Evolutionary conservation across 306 rosid genomes (phyloP), one percentile per base, ranked within the genome.

Genomic region (Glycine soja): DNA sequence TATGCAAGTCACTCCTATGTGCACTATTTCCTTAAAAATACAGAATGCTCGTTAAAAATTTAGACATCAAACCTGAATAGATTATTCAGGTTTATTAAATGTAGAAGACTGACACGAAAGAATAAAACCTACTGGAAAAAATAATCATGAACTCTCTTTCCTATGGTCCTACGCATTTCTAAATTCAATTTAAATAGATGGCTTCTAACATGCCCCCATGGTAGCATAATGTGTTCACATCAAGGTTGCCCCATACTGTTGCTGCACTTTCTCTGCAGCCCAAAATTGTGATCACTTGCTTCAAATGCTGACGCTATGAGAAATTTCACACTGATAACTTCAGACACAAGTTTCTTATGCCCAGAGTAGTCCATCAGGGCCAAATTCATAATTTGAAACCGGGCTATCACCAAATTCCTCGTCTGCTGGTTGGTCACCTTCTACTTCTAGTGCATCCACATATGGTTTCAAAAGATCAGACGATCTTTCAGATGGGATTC

Each of bases 401-500:
- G 97, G 96, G 78, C 87, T 84, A 71, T 91, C 93, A 14, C 93
- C 92, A 8, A 40, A 79, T 11, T 86, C 92, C 46, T 76, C 82
- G 63, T 84, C 90, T 12, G 74, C 43, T 32, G 82, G 76, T 86
- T 78, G 89, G 65, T 79, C 83, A 34, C 79, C 89, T 81, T 87
- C 30, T 24, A 24, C 30, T 24, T 24, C 91, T 10, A 2, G 36
- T 43, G 85, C 65, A 83, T 93, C 97, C 57, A 80, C 81, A 4
- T 89, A 95, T 2, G 99, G 97, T n/a, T 91, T 87, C 81, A 34
- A 80, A 53, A 95, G 90, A 87, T 91, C 96, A 0, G 93, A 84
- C 62, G 98, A 93, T 87, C 99, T 90, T 86, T 92, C 98, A 1
- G 88, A 85, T 30, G 95, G 97, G 84, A 95, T 95, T 15, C 99